phyloP scores from a whole-genome alignment of 768 basidiomycete species.

The Lactifluus pinguis region DNA sequence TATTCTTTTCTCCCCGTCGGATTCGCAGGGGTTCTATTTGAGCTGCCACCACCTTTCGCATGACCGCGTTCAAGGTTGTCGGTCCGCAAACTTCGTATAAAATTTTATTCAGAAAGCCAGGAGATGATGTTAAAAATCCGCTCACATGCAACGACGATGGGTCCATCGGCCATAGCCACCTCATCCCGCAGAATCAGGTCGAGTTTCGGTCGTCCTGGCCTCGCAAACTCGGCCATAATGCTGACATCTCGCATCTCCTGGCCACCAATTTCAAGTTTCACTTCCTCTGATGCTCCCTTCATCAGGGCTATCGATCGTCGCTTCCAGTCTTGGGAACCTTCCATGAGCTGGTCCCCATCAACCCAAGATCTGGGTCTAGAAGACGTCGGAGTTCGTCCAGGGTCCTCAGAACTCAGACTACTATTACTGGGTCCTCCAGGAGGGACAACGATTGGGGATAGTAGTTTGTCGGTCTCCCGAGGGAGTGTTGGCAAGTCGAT shows the following conservation, averaged over 20 bases:
- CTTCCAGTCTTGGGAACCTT: neutral
- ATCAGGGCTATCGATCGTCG: constrained; percentile 17
- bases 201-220: constrained; percentile 59
- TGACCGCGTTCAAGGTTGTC: constrained; percentile 54
- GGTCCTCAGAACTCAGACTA: neutral
- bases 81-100: constrained; percentile 59
- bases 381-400: neutral
- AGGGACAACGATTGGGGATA: neutral
- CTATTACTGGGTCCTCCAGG: neutral
- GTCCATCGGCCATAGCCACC: constrained; percentile 43
- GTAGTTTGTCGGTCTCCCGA: neutral
- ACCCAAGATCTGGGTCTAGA: neutral
- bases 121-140: neutral
- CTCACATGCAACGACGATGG: constrained; percentile 52
- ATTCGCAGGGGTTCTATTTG: constrained; percentile 50
- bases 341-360: neutral
- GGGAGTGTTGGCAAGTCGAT: neutral
- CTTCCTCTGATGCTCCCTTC: constrained; percentile 23
- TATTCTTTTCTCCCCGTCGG: constrained; percentile 46
- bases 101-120: neutral
- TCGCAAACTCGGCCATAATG: constrained; percentile 50
- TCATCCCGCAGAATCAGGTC: constrained; percentile 57
- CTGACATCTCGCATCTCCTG: constrained; percentile 52
- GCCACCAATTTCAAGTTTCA: constrained; percentile 42
- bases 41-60: constrained; percentile 53